These are phyloP conservation scores for Solanum sejunctum DNA, from an alignment of 257 asterid genomes.

Conservation along the genomic window DNA sequence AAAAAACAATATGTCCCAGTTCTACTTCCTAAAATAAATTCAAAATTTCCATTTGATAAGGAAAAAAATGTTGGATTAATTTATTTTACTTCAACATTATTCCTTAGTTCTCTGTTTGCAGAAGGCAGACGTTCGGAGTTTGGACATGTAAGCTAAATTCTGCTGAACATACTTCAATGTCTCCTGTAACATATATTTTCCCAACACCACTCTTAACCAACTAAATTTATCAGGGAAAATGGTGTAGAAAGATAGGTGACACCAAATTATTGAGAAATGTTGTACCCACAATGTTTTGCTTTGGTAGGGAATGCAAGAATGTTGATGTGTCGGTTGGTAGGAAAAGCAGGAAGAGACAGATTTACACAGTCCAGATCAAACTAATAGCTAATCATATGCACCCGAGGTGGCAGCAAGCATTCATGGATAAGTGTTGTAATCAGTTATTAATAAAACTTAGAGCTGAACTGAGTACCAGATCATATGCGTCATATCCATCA, in stretches of 20 bases:
- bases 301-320: background rate
- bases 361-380: background rate
- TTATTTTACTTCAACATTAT: background rate
- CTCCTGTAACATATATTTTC: background rate
- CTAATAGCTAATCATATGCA: background rate
- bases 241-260: background rate
- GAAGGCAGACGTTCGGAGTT: background rate
- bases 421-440: background rate
- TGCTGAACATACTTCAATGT: background rate
- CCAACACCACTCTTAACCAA: background rate
- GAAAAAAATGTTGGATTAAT: background rate
- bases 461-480: constrained; percentile 44
- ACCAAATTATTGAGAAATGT: background rate
- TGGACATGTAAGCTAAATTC: background rate
- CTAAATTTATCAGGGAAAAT: background rate
- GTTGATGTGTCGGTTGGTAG: background rate
- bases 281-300: background rate
- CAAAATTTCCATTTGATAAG: background rate
- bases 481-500: constrained; percentile 99
- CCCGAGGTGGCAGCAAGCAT: background rate
- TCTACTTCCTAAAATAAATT: background rate
- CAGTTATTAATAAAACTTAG: background rate
- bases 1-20: background rate
- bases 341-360: background rate
- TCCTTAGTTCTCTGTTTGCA: background rate